Evolutionary conservation across 805 yeast species (phyloP), one percentile per base, ranked within the genome.

Genomic region (Hanseniaspora meyeri): DNA sequence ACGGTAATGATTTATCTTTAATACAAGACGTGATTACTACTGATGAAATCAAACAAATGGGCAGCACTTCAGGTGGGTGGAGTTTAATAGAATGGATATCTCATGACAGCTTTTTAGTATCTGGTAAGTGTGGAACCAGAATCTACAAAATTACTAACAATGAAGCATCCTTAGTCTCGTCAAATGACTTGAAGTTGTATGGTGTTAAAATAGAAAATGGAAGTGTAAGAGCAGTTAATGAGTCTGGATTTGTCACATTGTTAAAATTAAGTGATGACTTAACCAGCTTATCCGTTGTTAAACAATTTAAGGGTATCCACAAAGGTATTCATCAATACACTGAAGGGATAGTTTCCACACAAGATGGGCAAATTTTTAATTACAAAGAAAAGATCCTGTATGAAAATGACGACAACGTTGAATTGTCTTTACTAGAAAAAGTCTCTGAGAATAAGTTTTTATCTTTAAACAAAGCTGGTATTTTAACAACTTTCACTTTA

Each of bases 1-100:
- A 91, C 60, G 97, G 97, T 24, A 82, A 83, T 62, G 78, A 86
- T 6, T 97, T 97, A 42, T 96, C 86, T 52, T 79, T 77, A 61
- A 55, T 82, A 17, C 74, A 76, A 55, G 78, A 76, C 62, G 66
- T 81, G 31, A 69, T 67, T 48, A 60, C 66, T 7, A 67, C 66
- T 10, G 68, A 66, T 42, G 72, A 71, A 24, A 91, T 91, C 62
- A 75, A 77, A 8, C 95, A 95, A 49, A 90, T 96, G 49, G 78
- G 90, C n/a, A 85, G 82, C 63, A 82, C 85, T 0, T 34, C 24
- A 19, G 56, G 56, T 29, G 56, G 56, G 2, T 52, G 56, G 56
- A n/a, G 36, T 5, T 19, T 52, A 16, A 19, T 45, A 12, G 39
- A 52, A 12, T 52, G 56, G 56, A 12, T 52, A 16, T 16, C 20